Evolutionary conservation across 2,329 filamentous ascomycete genomes (phyloP).

Genomic region (Fusarium musae): DNA sequence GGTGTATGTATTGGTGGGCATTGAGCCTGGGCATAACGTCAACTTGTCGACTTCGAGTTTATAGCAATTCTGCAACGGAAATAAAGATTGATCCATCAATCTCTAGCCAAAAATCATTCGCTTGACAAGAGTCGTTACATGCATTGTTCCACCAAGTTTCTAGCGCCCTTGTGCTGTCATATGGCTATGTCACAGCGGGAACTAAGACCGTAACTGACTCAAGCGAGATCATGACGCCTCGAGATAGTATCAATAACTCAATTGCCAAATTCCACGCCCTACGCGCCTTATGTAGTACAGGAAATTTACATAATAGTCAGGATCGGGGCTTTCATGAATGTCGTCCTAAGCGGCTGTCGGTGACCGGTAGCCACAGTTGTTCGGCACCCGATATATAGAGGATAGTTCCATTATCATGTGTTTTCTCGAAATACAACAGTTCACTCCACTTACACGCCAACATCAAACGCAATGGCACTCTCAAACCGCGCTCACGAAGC

Average conservation of each 20-base stretch:
- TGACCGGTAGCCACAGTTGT: constrained; percentile 12
- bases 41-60: not conserved
- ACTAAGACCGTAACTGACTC: not conserved
- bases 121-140: not conserved
- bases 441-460: not conserved
- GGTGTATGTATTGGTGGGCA: not conserved
- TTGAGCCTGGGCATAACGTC: not conserved
- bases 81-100: not conserved
- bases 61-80: not conserved
- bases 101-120: not conserved
- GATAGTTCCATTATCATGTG: not conserved
- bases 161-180: not conserved
- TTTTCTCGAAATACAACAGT: constrained; percentile 1
- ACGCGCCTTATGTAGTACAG: not conserved
- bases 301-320: not conserved
- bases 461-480: constrained; percentile 32
- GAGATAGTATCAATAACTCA: not conserved
- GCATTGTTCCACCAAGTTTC: not conserved
- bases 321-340: not conserved
- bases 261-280: not conserved
- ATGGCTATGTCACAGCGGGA: not conserved
- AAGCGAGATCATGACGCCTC: not conserved
- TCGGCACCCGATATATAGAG: not conserved
- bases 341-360: constrained; percentile 22
- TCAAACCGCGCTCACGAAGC: constrained; percentile 47